Evolutionary conservation across 2,329 filamentous ascomycete genomes (phyloP).

Genomic region (Nemania sp.): DNA sequence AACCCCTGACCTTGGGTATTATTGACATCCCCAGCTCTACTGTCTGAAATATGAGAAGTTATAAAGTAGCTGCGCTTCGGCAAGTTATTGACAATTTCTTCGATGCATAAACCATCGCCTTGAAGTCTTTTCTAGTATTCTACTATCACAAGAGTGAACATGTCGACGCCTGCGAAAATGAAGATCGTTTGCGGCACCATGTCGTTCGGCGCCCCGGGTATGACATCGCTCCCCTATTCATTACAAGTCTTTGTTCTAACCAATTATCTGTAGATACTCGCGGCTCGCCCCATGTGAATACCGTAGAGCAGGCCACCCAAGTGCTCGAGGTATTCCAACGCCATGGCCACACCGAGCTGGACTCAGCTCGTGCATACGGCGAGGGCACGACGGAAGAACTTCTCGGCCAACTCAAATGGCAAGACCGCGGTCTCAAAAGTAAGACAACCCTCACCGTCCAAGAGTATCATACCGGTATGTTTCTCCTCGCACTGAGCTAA

Average conservation of each 20-base stretch:
- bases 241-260: background rate
- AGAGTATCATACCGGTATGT: too few relatives aligned
- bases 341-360: conserved; percentile 67
- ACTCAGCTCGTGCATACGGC: conserved; percentile 66
- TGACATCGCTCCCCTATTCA: background rate
- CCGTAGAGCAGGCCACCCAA: conserved; percentile 40
- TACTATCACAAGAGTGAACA: background rate
- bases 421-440: conserved; percentile 41
- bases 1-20: background rate
- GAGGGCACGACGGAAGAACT: conserved; percentile 63
- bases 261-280: conserved; percentile 1
- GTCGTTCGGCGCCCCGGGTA: conserved; percentile 19
- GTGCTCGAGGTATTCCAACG: conserved; percentile 67
- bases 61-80: too few relatives aligned
- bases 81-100: too few relatives aligned
- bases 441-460: too few relatives aligned
- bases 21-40: too few relatives aligned
- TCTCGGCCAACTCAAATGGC: conserved; percentile 46
- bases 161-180: conserved; percentile 14
- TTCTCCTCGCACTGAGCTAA: too few relatives aligned
- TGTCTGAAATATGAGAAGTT: too few relatives aligned
- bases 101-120: background rate
- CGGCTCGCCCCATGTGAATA: conserved; percentile 22
- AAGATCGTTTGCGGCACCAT: conserved; percentile 25
- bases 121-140: background rate